phyloP scores from a whole-genome alignment of 2,329 filamentous ascomycete genomes.

The Xylariaceae sp. region DNA sequence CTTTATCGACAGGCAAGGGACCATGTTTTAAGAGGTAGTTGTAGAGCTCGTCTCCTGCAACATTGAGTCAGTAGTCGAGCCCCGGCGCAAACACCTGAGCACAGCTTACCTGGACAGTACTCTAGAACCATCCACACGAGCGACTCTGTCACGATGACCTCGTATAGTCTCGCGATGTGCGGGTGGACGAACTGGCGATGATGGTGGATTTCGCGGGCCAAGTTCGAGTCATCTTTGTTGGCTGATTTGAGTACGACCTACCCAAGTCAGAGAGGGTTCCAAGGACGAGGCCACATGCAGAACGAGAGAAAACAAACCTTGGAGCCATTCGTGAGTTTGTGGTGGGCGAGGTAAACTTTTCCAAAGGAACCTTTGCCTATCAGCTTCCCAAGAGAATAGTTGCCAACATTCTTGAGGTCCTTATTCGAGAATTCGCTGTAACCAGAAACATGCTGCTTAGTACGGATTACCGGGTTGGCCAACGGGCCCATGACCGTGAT shows the following conservation, averaged over 20 bases:
- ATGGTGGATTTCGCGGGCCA: constrained; percentile 96
- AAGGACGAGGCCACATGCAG: constrained; percentile 1
- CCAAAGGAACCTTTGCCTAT: constrained; percentile 98
- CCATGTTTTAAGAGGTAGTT: constrained; percentile 89
- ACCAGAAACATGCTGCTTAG: constrained; percentile 14
- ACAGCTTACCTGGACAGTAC: constrained; percentile 75
- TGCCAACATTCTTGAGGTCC: constrained; percentile 87
- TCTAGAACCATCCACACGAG: constrained; percentile 96
- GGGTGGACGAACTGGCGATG: constrained; percentile 97
- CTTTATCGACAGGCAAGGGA: constrained; percentile 75
- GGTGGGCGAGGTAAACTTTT: constrained; percentile 91
- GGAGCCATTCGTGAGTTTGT: constrained; percentile 97
- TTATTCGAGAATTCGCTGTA: constrained; percentile 85
- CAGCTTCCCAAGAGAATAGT: constrained; percentile 84
- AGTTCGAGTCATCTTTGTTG: constrained; percentile 90
- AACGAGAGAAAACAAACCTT: constrained; percentile 56
- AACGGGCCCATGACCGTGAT: background rate
- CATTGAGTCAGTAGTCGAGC: constrained; percentile 26
- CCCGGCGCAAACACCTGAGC: background rate
- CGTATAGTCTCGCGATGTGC: constrained; percentile 93
- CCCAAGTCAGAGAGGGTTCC: constrained; percentile 15
- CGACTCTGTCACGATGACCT: constrained; percentile 93
- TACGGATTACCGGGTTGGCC: constrained; percentile 5
- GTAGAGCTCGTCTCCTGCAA: constrained; percentile 85
- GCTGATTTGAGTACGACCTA: constrained; percentile 98